Percentiles rank a stretch among this genome's conserved stretches.
These are phyloP conservation scores for Pseudogymnoascus sp. DNA, from an alignment of 2,329 filamentous ascomycete genomes.

Conservation along the genomic window DNA sequence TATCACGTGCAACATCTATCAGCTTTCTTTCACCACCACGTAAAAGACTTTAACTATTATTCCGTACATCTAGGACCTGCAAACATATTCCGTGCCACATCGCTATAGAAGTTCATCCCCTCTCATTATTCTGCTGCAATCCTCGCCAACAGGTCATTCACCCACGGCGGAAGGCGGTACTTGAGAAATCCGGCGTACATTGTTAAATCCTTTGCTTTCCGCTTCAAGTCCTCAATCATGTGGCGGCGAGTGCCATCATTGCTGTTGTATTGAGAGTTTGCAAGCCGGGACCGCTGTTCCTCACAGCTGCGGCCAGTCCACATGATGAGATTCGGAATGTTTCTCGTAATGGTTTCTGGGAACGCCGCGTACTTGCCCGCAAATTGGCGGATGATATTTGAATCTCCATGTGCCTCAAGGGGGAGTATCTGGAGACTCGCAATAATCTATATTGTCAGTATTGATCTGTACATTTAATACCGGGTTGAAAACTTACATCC, in stretches of 20 bases:
- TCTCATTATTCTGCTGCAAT: slow-evolving; percentile 1
- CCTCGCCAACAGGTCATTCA: slow-evolving; percentile 81
- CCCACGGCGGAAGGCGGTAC: slow-evolving; percentile 76
- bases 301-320: slow-evolving; percentile 89
- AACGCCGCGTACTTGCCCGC: slow-evolving; percentile 74
- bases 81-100: background rate
- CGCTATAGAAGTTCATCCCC: background rate
- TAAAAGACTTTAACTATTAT: background rate
- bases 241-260: slow-evolving; percentile 54
- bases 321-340: slow-evolving; percentile 82
- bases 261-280: slow-evolving; percentile 63
- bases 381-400: slow-evolving; percentile 67
- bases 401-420: slow-evolving; percentile 63
- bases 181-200: slow-evolving; percentile 88
- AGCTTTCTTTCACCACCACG: background rate
- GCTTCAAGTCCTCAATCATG: slow-evolving; percentile 63
- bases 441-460: slow-evolving; percentile 51
- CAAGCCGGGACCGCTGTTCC: slow-evolving; percentile 63
- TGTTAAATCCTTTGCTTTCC: slow-evolving; percentile 82
- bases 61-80: background rate
- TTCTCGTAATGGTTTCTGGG: slow-evolving; percentile 73
- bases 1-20: background rate
- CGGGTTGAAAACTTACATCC: slow-evolving; percentile 47
- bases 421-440: slow-evolving; percentile 70
- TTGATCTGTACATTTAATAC: slow-evolving; percentile 19